These are phyloP conservation scores for Pharus latifolius DNA, from an alignment of 176 grass and related monocot genomes.

Conservation along the genomic window DNA sequence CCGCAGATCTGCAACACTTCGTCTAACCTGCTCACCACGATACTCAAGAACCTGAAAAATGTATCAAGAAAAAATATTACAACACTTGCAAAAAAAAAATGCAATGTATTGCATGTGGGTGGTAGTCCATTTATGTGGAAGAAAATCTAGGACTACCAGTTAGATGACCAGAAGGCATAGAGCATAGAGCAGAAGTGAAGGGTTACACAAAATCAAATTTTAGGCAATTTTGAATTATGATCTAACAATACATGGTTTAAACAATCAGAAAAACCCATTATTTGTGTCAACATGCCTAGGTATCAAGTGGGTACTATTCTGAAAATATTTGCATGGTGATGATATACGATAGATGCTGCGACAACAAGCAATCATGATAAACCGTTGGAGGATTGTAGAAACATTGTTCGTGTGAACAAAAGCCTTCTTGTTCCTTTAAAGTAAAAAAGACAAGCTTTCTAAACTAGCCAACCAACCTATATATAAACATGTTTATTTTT, in stretches of 20 bases:
- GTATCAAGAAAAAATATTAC: background rate
- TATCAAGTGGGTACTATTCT: background rate
- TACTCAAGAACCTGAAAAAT: constrained; percentile 81
- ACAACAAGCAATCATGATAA: too few species aligned
- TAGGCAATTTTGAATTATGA: background rate
- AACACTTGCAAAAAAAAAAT: too few species aligned
- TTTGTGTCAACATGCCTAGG: background rate
- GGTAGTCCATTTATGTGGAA: background rate
- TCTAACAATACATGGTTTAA: background rate
- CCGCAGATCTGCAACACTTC: constrained; percentile 86
- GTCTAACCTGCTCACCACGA: constrained; percentile 85
- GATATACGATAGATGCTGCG: background rate
- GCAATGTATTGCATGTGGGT: background rate
- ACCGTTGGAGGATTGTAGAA: too few species aligned
- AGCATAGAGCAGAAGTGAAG: background rate
- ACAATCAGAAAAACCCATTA: background rate
- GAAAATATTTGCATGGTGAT: background rate
- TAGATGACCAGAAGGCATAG: too few species aligned
- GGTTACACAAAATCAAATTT: background rate
- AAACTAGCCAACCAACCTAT: too few species aligned
- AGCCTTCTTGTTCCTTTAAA: too few species aligned
- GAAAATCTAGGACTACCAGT: background rate
- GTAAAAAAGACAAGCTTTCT: too few species aligned
- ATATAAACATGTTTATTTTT: too few species aligned
- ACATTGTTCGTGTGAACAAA: too few species aligned